phyloP scores from a whole-genome alignment of 495 filamentous ascomycete species.

The Podospora pseudoanserina region DNA sequence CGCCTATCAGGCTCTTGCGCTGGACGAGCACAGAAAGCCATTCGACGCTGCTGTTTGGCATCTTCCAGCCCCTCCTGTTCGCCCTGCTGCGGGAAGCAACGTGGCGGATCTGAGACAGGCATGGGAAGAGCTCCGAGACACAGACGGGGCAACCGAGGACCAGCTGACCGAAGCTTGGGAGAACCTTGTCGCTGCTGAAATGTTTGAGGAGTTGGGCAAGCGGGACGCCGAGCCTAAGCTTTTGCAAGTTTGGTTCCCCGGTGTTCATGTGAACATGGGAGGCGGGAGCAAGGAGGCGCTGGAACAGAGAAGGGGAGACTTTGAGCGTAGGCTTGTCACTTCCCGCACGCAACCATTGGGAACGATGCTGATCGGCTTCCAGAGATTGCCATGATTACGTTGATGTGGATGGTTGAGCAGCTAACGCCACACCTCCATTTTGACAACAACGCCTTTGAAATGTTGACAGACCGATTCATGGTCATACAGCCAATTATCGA shows the following conservation, averaged over 20 bases:
- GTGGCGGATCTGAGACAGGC: constrained; percentile 1
- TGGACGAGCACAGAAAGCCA: constrained; percentile 17
- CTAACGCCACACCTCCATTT: constrained; percentile 6
- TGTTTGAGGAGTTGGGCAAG: constrained; percentile 16
- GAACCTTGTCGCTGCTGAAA: constrained; percentile 15
- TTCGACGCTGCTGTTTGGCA: constrained; percentile 23
- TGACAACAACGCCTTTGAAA: constrained; percentile 9
- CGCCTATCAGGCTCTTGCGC: constrained; percentile 13
- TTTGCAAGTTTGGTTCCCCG: constrained; percentile 69
- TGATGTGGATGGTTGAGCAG: constrained; percentile 48
- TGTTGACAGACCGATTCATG: constrained; percentile 60
- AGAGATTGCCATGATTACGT: constrained; percentile 47
- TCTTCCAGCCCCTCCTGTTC: constrained; percentile 7
- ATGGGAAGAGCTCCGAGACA: constrained; percentile 11
- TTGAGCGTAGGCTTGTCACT: background rate
- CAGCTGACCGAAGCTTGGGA: constrained; percentile 10
- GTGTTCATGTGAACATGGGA: constrained; percentile 62
- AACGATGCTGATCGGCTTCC: background rate
- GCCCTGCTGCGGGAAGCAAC: background rate
- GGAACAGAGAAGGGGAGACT: constrained; percentile 5
- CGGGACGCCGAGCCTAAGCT: constrained; percentile 35
- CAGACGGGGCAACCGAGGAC: background rate
- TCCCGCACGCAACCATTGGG: background rate
- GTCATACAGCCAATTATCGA: constrained; percentile 55
- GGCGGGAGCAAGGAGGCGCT: constrained; percentile 46